Conservation (phyloP, 1,284 basidiomycete genomes). For the Cryptococcus neoformans region DNA sequence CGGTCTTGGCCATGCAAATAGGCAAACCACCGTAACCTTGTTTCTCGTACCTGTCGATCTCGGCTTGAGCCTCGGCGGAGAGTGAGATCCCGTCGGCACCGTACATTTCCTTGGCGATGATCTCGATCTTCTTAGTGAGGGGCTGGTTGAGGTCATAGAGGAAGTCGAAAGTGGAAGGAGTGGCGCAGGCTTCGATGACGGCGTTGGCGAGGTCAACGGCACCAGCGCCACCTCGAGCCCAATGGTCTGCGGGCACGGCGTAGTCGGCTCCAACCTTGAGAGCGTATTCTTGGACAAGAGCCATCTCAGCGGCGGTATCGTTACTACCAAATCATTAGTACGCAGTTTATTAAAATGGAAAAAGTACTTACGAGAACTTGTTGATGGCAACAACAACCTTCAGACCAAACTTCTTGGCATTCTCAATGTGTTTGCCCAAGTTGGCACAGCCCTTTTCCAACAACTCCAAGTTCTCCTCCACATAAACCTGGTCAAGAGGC, state of each 20-base stretch:
- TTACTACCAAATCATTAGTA: constrained; percentile 55
- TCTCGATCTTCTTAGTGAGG: constrained; percentile 81
- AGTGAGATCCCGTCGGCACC: constrained; percentile 85
- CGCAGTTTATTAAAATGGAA: background rate
- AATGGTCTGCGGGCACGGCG: constrained; percentile 94
- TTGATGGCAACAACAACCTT: constrained; percentile 98
- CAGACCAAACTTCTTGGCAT: constrained; percentile 92
- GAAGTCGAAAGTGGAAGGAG: constrained; percentile 80
- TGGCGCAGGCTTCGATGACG: constrained; percentile 78
- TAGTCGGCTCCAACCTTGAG: constrained; percentile 88
- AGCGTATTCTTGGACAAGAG: constrained; percentile 75
- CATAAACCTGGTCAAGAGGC: constrained; percentile 88
- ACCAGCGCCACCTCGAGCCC: constrained; percentile 89
- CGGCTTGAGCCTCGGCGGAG: constrained; percentile 75
- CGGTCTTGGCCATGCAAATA: constrained; percentile 99
- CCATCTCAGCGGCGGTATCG: constrained; percentile 87
- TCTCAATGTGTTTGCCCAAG: constrained; percentile 89
- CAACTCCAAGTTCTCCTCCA: constrained; percentile 87
- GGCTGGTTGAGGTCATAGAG: constrained; percentile 81
- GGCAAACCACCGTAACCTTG: constrained; percentile 56
- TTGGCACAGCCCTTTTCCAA: constrained; percentile 93
- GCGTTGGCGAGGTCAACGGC: constrained; percentile 84
- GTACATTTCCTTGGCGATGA: constrained; percentile 85
- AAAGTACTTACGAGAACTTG: constrained; percentile 73
- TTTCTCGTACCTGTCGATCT: constrained; percentile 86